Base-by-base conservation (phyloP, 345 rosid species). In the Hibiscus syriacus region DNA sequence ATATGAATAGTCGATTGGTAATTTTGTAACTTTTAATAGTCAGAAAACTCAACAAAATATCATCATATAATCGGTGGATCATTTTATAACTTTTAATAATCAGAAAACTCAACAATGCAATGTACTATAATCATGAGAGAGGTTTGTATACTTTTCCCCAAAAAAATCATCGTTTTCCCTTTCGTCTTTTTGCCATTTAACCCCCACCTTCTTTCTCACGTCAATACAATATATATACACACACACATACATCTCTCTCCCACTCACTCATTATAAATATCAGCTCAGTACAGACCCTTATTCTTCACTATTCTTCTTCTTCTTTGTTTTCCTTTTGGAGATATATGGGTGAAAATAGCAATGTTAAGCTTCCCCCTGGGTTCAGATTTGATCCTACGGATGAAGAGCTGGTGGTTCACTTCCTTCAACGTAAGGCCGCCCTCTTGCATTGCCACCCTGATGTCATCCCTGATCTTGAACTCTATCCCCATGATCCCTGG, bases 371-470 rank as follows among this genome's bases (percentile, higher is more conserved):
- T 8, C 98, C 98, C 0, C 98, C 98, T 2, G 98, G 98, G 0
- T 93, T 93, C 73, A 84, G 96, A 68, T 93, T 93, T 52, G 78
- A 66, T 50, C 98, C 98, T 0, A 89, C 94, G 0, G 98, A 93
- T 3, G 97, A 93, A 78, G 96, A 93, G 72, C 97, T 93, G 5
- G 84, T 92, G 0, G 96, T 90, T 70, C 98, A 90, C 78, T 93
- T 93, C 78, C 98, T 93, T 63, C 97, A 90, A 43, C 92, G 98
- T 0, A 93, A 85, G 72, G 86, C 91, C 7, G 63, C 94, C 32
- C 92, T 90, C 72, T 71, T 90, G 72, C 96, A 95, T n/a, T 85
- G 86, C 79, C 90, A 89, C 46, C 97, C 98, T 1, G 92, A 90
- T 50, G 88, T 93, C 75, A 93, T 93, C 74, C 98, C 98, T 2